Evolutionary conservation across 1,284 basidiomycete species (phyloP).

Genomic region (Cystobasidiaceae sp.): DNA sequence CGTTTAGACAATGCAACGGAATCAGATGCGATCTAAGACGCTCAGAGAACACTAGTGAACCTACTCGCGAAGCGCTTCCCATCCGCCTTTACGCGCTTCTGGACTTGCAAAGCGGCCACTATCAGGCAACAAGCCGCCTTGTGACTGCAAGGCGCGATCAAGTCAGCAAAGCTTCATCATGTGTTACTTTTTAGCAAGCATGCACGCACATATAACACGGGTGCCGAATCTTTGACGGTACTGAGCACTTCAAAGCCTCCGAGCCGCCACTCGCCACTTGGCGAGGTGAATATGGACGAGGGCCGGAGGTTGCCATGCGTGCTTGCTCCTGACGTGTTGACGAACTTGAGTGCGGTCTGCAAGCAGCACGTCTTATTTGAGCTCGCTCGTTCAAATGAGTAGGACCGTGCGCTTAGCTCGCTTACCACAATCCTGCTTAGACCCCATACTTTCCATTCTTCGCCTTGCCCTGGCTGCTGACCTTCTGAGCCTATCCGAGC

Average conservation of each 20-base stretch:
- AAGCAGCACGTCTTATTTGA: neutral
- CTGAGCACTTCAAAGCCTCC: slow-evolving; percentile 91
- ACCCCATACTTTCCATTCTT: slow-evolving; percentile 93
- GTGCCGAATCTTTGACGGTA: slow-evolving; percentile 66
- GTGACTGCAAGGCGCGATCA: slow-evolving; percentile 34
- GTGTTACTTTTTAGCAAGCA: neutral
- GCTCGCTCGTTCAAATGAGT: slow-evolving; percentile 37
- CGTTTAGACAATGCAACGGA: neutral
- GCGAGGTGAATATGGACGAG: slow-evolving; percentile 78
- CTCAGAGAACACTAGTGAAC: slow-evolving; percentile 38
- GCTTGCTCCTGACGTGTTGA: slow-evolving; percentile 71
- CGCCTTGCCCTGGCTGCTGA: slow-evolving; percentile 60
- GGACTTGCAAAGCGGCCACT: slow-evolving; percentile 56
- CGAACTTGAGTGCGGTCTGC: slow-evolving; percentile 81
- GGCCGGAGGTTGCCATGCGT: slow-evolving; percentile 81
- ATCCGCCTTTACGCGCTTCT: slow-evolving; percentile 86
- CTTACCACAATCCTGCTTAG: slow-evolving; percentile 84
- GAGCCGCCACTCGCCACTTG: slow-evolving; percentile 91
- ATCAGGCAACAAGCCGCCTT: slow-evolving; percentile 58
- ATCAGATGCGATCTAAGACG: no score
- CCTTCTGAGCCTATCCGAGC: slow-evolving; percentile 53
- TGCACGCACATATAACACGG: slow-evolving; percentile 68
- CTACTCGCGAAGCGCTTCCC: slow-evolving; percentile 76
- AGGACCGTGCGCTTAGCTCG: no score
- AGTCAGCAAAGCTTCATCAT: neutral